Conservation (phyloP, 225 moss, liverwort and hornwort species). For the Polytrichum formosum region DNA sequence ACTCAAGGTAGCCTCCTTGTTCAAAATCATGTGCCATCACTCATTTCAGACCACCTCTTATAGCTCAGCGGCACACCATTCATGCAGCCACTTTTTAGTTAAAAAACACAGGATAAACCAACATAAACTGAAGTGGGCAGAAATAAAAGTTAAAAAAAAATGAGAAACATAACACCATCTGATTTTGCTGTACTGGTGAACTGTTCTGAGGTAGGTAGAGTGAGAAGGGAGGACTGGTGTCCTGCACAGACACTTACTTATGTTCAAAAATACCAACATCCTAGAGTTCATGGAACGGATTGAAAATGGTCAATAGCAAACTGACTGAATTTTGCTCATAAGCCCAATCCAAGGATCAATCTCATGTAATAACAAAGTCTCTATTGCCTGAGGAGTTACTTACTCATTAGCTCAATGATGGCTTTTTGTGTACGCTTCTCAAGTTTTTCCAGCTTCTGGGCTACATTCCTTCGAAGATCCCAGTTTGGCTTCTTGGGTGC, state of each 20-base stretch:
- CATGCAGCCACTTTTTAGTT: too few species aligned
- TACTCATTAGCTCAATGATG: constrained; percentile 93
- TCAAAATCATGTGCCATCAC: neutral
- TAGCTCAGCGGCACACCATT: too few species aligned
- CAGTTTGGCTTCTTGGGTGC: constrained; percentile 99
- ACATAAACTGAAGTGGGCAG: too few species aligned
- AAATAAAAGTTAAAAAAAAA: too few species aligned
- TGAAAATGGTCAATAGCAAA: neutral
- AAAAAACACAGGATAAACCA: too few species aligned
- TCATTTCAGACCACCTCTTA: neutral
- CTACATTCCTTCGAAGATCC: constrained; percentile 93
- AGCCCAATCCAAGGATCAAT: neutral
- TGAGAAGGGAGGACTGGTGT: neutral
- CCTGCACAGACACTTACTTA: neutral
- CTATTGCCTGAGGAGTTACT: constrained; percentile 22
- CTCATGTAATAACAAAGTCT: constrained; percentile 2
- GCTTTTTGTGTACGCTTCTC: constrained; percentile 91
- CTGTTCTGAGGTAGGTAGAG: too few species aligned
- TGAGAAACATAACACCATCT: too few species aligned
- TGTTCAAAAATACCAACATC: too few species aligned
- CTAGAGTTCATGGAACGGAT: too few species aligned
- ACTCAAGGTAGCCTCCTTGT: neutral
- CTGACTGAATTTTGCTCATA: neutral
- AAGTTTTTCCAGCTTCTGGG: constrained; percentile 94
- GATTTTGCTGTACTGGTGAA: too few species aligned